These are phyloP conservation scores for Pythium sukuiense DNA, from an alignment of 352 stramenopile species.

Conservation along the genomic window DNA sequence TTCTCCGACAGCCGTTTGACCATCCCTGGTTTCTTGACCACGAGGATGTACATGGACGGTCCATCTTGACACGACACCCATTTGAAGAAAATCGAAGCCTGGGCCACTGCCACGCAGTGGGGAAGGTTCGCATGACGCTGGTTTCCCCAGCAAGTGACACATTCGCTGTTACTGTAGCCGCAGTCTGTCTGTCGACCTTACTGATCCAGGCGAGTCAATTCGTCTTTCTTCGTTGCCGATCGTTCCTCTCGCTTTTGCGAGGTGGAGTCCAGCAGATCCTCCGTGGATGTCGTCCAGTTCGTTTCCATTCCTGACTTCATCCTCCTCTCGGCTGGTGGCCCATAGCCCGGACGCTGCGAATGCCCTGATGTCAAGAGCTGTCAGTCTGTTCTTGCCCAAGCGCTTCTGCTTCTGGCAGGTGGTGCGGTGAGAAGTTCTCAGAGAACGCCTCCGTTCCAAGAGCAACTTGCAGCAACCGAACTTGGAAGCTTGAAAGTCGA, in stretches of 20 bases:
- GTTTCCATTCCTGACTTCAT: conserved; percentile 12
- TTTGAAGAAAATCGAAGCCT: not conserved
- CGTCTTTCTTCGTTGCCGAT: no score
- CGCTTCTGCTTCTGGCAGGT: not conserved
- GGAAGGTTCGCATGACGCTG: no score
- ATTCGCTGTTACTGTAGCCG: no score
- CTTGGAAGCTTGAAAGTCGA: not conserved
- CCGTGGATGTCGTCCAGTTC: not conserved
- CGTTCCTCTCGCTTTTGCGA: not conserved
- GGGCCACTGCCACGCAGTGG: no score
- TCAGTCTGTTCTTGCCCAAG: not conserved
- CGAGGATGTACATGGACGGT: not conserved
- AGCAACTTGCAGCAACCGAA: no score
- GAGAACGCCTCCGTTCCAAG: no score
- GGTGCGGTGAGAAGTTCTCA: not conserved
- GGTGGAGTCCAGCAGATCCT: not conserved
- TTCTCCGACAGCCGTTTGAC: no score
- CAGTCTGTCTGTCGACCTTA: no score
- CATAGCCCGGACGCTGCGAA: not conserved
- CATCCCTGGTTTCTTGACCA: not conserved
- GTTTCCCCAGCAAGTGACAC: no score
- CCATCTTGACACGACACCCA: not conserved
- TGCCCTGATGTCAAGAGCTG: not conserved
- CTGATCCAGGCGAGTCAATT: no score
- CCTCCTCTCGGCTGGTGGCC: not conserved